Evolutionary conservation across 495 filamentous ascomycete species (phyloP), one percentile per base, ranked within the genome.

Genomic region (Delitschia confertaspora): DNA sequence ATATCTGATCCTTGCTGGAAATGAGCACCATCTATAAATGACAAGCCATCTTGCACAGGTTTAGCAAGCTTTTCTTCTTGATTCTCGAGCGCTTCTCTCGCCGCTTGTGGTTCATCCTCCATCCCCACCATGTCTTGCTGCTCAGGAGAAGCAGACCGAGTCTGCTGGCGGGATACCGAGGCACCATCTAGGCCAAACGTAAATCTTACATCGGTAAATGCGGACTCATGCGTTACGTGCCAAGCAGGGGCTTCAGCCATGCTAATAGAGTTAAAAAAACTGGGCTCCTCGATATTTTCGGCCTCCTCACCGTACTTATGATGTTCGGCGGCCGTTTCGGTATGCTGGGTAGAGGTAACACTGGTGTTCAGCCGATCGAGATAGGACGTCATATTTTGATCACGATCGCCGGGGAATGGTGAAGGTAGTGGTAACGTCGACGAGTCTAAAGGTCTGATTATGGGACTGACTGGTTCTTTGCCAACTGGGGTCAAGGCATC

Each of bases 361-460:
- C 7, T 13, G 26, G 26, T 7, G 26, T 29, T 26, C 19, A 14
- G 13, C 3, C 26, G 47, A 30, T 51, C 53, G n/a, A 56, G 34
- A 24, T 47, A 56, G 26, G 38, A 56, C 8, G 33, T 31, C 9
- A 21, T 10, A n/a, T 41, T 35, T 9, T n/a, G 23, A n/a, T 47
- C 51, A 3, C 29, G 27, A 6, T 55, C 51, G 6, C 53, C 47
- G 14, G 60, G 60, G 30, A 63, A 63, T 7, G 60, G 60, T 13
- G 60, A 63, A 22, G 58, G 60, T 29, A 60, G 32, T n/a, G 53
- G 47, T 5, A 56, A 39, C 1, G 53, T 56, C 30, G 53, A 42
- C 16, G 53, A 51, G 16, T 47, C 47, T 18, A 56, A 23, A 1
- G 53, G 53, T 16, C 40, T 26, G 13, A 56, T 26, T 4, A 44